Evolutionary conservation across 2,329 filamentous ascomycete species (phyloP), one percentile per base, ranked within the genome.

Genomic region (Hymenoscyphus scutula): DNA sequence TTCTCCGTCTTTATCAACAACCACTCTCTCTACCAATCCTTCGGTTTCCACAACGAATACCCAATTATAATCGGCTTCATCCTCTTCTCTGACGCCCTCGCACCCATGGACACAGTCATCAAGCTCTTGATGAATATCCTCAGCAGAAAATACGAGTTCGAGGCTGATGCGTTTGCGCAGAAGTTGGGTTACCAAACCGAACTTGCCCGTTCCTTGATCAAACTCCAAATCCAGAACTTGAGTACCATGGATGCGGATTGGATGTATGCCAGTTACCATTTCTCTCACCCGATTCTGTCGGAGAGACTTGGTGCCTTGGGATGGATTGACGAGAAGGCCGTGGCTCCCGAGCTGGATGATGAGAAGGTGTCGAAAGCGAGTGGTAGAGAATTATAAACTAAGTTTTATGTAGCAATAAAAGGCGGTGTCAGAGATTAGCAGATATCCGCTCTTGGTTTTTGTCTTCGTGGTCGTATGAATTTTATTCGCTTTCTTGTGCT

Each of bases 1-100:
- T 99, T 99, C 83, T 97, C 93, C 34, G 90, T 95, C 72, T 99
- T 99, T 78, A 90, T 99, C 80, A 92, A 96, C 83, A 99, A 99
- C 82, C 82, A 83, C 71, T 97, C 92, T 13, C 81, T 99, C 25
- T 99, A 97, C 79, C 81, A 89, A 64, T 88, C 92, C 62, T 99
- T 99, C 74, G 96, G 95, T 51, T 99, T 99, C 79, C 77, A 85
- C 74, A 84, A 82, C 53, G 83, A 94, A 72, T 87, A 89, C 73
- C 95, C 95, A 61, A 97, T 97, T 76, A 93, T 99, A 75, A 92
- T 99, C 73, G 95, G 95, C 13, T 98, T 99, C 81, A 88, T 98
- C 71, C 85, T 99, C 59, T 99, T 99, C 83, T 97, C 93, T 32
- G 94, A 97, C 76, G 92, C 95, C n/a, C 82, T 99, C 59, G 88